A percentile compares a stretch with the other conserved stretches of the same genome.
Conservation (phyloP, 2,329 filamentous ascomycete genomes). For the Septoria petroselini region DNA sequence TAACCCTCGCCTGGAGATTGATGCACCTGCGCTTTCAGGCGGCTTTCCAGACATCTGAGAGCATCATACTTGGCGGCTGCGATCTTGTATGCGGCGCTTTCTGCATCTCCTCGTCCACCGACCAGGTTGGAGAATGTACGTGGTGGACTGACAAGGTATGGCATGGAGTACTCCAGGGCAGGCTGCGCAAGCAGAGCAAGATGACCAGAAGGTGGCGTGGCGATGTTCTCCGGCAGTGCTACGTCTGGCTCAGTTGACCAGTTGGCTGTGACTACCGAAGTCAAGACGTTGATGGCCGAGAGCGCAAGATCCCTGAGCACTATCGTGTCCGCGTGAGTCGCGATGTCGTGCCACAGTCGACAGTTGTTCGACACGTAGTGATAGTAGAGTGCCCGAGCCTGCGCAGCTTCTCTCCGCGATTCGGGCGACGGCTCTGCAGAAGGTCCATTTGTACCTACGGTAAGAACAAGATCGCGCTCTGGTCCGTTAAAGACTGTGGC, state of each 20-base stretch:
- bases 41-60: conserved; percentile 48
- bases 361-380: conserved; percentile 53
- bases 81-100: conserved; percentile 57
- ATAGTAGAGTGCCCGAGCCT: conserved; percentile 55
- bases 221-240: conserved; percentile 40
- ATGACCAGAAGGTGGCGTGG: conserved; percentile 43
- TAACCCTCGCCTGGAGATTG: conserved; percentile 34
- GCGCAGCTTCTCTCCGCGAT: conserved; percentile 48
- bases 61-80: conserved; percentile 58
- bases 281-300: conserved; percentile 53
- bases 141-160: conserved; percentile 57
- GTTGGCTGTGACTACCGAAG: conserved; percentile 52
- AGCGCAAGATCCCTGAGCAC: conserved; percentile 57
- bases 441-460: conserved; percentile 34
- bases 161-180: conserved; percentile 51
- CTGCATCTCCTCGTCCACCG: conserved; percentile 55
- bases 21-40: conserved; percentile 41
- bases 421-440: conserved; percentile 29
- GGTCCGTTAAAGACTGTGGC: conserved; percentile 58
- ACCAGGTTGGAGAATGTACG: conserved; percentile 58
- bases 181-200: conserved; percentile 54
- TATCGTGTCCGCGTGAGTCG: conserved; percentile 54
- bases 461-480: conserved; percentile 34
- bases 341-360: conserved; percentile 52
- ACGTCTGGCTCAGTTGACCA: conserved; percentile 45